phyloP scores from a whole-genome alignment of 305 asterid genomes.

The Solanum chacoense region DNA sequence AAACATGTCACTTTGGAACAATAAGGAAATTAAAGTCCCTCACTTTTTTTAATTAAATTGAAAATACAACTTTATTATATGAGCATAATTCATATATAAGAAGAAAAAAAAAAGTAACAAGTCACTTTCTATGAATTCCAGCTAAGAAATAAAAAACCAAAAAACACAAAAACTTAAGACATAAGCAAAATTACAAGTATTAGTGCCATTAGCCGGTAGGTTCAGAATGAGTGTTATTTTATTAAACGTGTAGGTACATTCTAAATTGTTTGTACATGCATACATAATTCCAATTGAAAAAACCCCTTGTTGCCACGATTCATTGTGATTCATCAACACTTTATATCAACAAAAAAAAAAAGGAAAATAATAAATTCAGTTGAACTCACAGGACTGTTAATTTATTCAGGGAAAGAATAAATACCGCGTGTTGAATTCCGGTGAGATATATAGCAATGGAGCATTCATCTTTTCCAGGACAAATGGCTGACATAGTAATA shows the following conservation, averaged over 20 bases:
- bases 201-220: neutral
- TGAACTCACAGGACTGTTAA: neutral
- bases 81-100: neutral
- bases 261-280: neutral
- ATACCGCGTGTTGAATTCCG: constrained; percentile 79
- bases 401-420: neutral
- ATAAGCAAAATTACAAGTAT: neutral
- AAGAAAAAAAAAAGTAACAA: neutral
- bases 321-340: neutral
- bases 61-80: neutral
- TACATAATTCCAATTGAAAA: neutral
- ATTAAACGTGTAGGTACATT: neutral
- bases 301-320: neutral
- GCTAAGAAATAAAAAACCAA: neutral
- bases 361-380: neutral
- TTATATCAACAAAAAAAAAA: neutral
- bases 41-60: neutral
- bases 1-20: neutral
- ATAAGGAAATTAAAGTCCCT: neutral
- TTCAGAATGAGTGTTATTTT: neutral
- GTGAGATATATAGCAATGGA: constrained; percentile 80
- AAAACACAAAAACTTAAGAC: neutral
- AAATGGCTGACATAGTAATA: constrained; percentile 69
- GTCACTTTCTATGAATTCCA: neutral
- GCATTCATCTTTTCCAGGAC: constrained; percentile 79